A percentile compares a stretch with the other conserved stretches of the same genome.
phyloP scores from a whole-genome alignment of 2,329 filamentous ascomycete genomes.

The Cladosporium sp. region DNA sequence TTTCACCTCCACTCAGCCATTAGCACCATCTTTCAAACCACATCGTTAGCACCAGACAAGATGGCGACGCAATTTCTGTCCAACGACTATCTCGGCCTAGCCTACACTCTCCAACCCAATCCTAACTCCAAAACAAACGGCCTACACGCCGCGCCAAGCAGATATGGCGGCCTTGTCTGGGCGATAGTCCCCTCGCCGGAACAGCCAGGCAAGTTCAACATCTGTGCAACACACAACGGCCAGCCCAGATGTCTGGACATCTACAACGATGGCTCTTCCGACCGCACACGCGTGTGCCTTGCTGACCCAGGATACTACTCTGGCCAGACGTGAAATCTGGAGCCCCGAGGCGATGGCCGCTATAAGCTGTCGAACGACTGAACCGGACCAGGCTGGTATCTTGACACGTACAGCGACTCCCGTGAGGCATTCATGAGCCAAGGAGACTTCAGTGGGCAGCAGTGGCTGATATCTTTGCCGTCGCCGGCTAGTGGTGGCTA shows the following conservation, averaged over 20 bases:
- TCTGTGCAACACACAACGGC: neutral
- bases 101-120: neutral
- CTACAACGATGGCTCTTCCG: neutral
- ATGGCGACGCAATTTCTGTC: conserved; percentile 1
- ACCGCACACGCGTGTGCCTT: neutral
- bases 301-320: conserved; percentile 7
- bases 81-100: conserved; percentile 1
- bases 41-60: neutral
- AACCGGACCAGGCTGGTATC: conserved; percentile 2
- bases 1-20: neutral
- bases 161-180: neutral
- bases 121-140: neutral
- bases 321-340: conserved; percentile 2
- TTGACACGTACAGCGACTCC: conserved; percentile 7
- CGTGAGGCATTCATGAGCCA: conserved; percentile 4
- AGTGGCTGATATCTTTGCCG: neutral
- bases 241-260: neutral
- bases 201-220: neutral
- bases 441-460: conserved; percentile 5
- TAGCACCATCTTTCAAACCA: neutral
- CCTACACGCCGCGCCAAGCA: neutral
- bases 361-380: conserved; percentile 1
- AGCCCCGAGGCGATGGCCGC: neutral
- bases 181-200: neutral
- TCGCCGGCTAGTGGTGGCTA: neutral